Evolutionary conservation across 2,329 filamentous ascomycete species (phyloP).

Genomic region (Claviceps citrina): DNA sequence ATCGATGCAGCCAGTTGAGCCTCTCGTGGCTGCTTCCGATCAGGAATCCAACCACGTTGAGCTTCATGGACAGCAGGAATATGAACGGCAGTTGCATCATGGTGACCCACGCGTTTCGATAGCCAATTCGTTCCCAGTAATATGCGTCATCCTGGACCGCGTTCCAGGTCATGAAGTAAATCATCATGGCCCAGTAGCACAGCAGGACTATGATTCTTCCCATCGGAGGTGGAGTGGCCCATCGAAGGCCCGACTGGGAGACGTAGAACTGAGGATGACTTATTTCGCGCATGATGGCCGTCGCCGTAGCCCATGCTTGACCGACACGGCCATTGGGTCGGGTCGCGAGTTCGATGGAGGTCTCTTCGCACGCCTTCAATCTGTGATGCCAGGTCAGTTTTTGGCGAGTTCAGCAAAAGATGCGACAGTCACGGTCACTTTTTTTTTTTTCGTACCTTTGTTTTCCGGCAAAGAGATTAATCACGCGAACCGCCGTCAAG

Average conservation of each 20-base stretch:
- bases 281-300: constrained; percentile 40
- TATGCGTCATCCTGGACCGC: constrained; percentile 36
- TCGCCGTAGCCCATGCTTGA: constrained; percentile 43
- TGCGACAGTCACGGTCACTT: constrained; percentile 15
- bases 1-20: constrained; percentile 59
- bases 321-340: constrained; percentile 30
- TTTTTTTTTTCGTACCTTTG: constrained; percentile 28
- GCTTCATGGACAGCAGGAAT: constrained; percentile 45
- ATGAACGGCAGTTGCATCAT: constrained; percentile 49
- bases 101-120: constrained; percentile 52
- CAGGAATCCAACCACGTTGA: constrained; percentile 42
- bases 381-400: constrained; percentile 23
- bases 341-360: constrained; percentile 34
- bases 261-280: constrained; percentile 40
- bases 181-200: constrained; percentile 42
- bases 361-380: constrained; percentile 28
- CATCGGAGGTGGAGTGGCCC: constrained; percentile 42
- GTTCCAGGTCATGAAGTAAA: constrained; percentile 39
- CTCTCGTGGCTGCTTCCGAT: constrained; percentile 51
- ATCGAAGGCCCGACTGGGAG: constrained; percentile 29
- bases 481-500: constrained; percentile 23
- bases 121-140: constrained; percentile 50
- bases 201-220: constrained; percentile 39
- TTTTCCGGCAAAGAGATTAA: constrained; percentile 28
- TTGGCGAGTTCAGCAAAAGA: background rate